phyloP scores from a whole-genome alignment of 1,284 basidiomycete genomes.

The Ceratobasidium sp. region DNA sequence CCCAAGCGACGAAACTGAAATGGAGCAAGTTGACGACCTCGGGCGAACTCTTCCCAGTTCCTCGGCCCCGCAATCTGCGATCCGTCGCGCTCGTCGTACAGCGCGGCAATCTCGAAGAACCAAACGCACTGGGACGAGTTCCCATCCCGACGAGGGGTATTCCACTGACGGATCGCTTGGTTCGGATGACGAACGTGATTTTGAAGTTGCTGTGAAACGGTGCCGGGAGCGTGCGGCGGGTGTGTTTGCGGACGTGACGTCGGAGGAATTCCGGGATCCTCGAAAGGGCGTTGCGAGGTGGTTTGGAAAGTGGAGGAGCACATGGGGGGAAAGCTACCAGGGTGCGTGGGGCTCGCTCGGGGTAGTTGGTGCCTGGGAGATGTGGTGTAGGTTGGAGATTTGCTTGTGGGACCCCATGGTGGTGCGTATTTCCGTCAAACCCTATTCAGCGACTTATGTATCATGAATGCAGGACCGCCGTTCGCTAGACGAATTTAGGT shows the following conservation, averaged over 20 bases:
- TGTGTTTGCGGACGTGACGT: slow-evolving; percentile 82
- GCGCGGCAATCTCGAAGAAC: slow-evolving; percentile 54
- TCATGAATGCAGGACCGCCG: slow-evolving; percentile 60
- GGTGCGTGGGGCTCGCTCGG: slow-evolving; percentile 92
- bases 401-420: slow-evolving; percentile 88
- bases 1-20: slow-evolving; percentile 55
- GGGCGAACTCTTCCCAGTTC: slow-evolving; percentile 66
- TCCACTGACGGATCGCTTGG: slow-evolving; percentile 84
- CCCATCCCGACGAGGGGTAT: slow-evolving; percentile 79
- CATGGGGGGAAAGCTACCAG: slow-evolving; percentile 82
- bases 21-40: slow-evolving; percentile 69
- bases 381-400: slow-evolving; percentile 90
- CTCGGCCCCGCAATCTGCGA: slow-evolving; percentile 59
- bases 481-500: slow-evolving; percentile 81
- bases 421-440: slow-evolving; percentile 59
- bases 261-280: slow-evolving; percentile 86
- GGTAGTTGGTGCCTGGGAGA: slow-evolving; percentile 93
- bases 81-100: slow-evolving; percentile 65
- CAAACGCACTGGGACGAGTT: slow-evolving; percentile 14
- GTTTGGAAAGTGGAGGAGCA: slow-evolving; percentile 83
- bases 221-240: slow-evolving; percentile 65
- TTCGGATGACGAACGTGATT: slow-evolving; percentile 74
- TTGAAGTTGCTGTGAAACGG: slow-evolving; percentile 68
- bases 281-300: slow-evolving; percentile 73
- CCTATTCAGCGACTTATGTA: background rate